A percentile compares a stretch with the other conserved stretches of the same genome.
Evolutionary conservation across 148 eudicot genomes (phyloP).

Genomic region (Heliamphora exappendiculata): DNA sequence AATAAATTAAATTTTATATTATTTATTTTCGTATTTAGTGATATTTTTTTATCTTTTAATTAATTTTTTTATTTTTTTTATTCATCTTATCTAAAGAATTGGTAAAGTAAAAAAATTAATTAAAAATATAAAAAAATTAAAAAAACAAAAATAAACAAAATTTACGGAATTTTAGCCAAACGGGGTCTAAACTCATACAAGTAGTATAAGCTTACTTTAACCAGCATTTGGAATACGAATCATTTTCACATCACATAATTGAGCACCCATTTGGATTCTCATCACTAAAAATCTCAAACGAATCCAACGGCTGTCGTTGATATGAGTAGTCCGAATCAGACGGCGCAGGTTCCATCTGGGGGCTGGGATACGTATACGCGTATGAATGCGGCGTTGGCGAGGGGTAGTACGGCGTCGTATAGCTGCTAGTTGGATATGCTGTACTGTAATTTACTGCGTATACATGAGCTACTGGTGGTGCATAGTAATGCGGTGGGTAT

Average conservation of each 20-base stretch:
- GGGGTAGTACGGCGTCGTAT: constrained; percentile 61
- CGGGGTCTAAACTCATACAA: no score
- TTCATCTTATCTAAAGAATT: no score
- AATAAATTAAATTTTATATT: no score
- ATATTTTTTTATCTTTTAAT: no score
- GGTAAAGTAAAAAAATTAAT: no score
- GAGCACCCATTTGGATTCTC: constrained; percentile 84
- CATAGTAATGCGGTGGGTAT: constrained; percentile 28
- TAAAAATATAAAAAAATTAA: no score
- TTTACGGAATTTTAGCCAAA: no score
- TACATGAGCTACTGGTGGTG: constrained; percentile 26
- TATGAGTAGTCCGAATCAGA: constrained; percentile 22
- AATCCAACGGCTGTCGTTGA: constrained; percentile 45
- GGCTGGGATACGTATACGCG: constrained; percentile 35
- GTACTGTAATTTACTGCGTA: constrained; percentile 60
- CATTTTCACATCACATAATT: constrained; percentile 32
- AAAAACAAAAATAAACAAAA: no score
- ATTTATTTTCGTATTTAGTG: no score
- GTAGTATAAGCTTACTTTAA: constrained; percentile 13
- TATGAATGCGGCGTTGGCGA: constrained; percentile 35
- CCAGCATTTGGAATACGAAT: neutral
- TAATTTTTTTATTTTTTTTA: no score
- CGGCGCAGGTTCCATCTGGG: constrained; percentile 28
- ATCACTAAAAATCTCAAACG: constrained; percentile 80
- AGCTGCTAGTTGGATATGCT: constrained; percentile 47